phyloP scores from a whole-genome alignment of 306 rosid genomes.

The Alnus rubra region DNA sequence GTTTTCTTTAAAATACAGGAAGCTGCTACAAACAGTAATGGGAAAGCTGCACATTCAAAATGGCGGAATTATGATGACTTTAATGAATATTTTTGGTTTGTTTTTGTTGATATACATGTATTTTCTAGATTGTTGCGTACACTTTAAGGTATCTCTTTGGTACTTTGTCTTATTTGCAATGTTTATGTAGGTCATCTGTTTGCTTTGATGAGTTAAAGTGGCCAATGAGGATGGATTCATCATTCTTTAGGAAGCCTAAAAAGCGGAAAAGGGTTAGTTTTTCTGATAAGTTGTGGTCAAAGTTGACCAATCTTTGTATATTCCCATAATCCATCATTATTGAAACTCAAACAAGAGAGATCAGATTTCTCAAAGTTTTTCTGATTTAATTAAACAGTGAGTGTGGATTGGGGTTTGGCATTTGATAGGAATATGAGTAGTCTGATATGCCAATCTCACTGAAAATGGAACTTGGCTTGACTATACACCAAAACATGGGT shows the following conservation, averaged over 20 bases:
- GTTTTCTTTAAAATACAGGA: slow-evolving; percentile 49
- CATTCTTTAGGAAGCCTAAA: slow-evolving; percentile 60
- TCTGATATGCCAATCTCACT: not conserved
- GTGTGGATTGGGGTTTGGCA: not conserved
- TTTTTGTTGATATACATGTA: slow-evolving; percentile 7
- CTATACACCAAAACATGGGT: not conserved
- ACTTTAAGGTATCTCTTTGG: slow-evolving; percentile 4
- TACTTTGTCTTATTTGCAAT: slow-evolving; percentile 26
- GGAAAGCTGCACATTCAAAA: slow-evolving; percentile 95
- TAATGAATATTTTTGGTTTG: slow-evolving; percentile 97
- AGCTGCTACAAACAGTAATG: slow-evolving; percentile 63
- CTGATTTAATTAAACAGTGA: not conserved
- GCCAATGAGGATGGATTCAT: slow-evolving; percentile 67
- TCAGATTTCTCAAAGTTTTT: not conserved
- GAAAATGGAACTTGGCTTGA: not conserved
- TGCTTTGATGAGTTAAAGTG: slow-evolving; percentile 85
- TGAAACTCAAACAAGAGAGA: slow-evolving; percentile 10
- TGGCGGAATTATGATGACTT: slow-evolving; percentile 99
- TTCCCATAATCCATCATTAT: not conserved
- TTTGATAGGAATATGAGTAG: not conserved
- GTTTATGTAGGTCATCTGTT: slow-evolving; percentile 76
- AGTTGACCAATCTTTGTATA: not conserved
- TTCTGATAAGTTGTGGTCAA: slow-evolving; percentile 11
- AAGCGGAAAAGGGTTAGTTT: slow-evolving; percentile 77
- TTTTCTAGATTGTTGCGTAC: slow-evolving; percentile 6